These are phyloP conservation scores for Crithidia brevicula DNA, from an alignment of 208 protist genomes.

Conservation along the genomic window DNA sequence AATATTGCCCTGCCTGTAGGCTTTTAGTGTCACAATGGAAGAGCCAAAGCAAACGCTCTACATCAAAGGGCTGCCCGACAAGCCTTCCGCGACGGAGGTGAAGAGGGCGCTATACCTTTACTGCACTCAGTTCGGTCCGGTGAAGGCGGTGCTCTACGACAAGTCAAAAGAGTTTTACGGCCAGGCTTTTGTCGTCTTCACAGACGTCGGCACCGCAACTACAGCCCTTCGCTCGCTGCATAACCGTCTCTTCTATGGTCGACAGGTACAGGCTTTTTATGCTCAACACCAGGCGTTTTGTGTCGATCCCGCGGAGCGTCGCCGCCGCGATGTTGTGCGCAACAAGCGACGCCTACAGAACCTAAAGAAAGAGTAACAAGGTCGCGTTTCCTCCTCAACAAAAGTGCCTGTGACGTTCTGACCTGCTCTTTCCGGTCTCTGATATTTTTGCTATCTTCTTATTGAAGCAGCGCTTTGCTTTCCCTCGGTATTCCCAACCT, in stretches of 20 bases:
- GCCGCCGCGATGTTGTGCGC: constrained; percentile 53
- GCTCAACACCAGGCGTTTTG: constrained; percentile 76
- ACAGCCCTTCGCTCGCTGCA: constrained; percentile 67
- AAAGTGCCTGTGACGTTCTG: too few species aligned
- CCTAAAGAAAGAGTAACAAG: constrained; percentile 22
- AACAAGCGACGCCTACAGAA: constrained; percentile 32
- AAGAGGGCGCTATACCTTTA: constrained; percentile 78
- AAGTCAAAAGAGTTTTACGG: constrained; percentile 73
- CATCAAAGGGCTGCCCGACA: constrained; percentile 84
- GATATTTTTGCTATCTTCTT: too few species aligned
- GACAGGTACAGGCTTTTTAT: constrained; percentile 79
- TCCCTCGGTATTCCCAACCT: too few species aligned
- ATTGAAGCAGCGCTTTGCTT: too few species aligned
- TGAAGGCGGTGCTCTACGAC: constrained; percentile 66
- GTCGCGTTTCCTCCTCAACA: too few species aligned
- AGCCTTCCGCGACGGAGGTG: constrained; percentile 74
- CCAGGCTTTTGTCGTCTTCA: constrained; percentile 89
- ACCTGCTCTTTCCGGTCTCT: too few species aligned
- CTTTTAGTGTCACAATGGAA: not conserved
- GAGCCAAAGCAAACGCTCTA: constrained; percentile 54
- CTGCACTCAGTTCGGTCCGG: constrained; percentile 88
- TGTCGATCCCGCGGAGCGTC: constrained; percentile 65
- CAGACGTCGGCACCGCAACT: constrained; percentile 83
- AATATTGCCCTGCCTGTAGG: too few species aligned
- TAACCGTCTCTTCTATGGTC: constrained; percentile 74